Conservation (phyloP, 116 monocot genomes). For the Zostera marina region DNA sequence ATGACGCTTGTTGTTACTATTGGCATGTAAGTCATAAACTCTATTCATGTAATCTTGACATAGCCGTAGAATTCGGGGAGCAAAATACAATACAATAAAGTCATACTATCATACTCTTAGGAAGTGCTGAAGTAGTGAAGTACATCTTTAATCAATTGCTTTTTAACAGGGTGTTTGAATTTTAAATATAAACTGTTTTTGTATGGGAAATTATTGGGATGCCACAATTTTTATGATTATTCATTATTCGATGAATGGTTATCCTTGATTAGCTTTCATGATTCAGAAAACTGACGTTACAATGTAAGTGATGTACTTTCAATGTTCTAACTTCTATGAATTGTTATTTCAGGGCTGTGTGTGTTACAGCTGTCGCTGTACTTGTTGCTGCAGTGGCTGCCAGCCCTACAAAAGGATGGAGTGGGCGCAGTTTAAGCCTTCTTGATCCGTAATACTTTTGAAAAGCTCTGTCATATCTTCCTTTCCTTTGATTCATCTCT, state of each 20-base stretch:
- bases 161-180: too few species aligned
- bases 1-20: slow-evolving; percentile 72
- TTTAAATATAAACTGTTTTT: too few species aligned
- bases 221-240: too few species aligned
- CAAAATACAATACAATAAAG: background rate
- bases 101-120: background rate
- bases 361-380: slow-evolving; percentile 54
- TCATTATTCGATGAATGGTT: too few species aligned
- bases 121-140: too few species aligned
- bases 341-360: slow-evolving; percentile 42
- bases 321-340: slow-evolving; percentile 2
- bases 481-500: background rate
- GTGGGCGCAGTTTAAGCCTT: slow-evolving; percentile 95
- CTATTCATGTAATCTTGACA: background rate
- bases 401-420: slow-evolving; percentile 99
- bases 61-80: background rate
- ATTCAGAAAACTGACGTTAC: background rate
- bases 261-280: background rate
- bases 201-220: too few species aligned
- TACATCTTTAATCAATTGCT: too few species aligned
- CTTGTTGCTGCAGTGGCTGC: slow-evolving; percentile 84
- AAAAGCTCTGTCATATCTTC: background rate
- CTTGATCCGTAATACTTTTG: slow-evolving; percentile 73
- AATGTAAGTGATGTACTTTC: background rate
- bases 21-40: slow-evolving; percentile 61